Conservation (phyloP, 2,329 filamentous ascomycete genomes). For the Laburnicola sp. region DNA sequence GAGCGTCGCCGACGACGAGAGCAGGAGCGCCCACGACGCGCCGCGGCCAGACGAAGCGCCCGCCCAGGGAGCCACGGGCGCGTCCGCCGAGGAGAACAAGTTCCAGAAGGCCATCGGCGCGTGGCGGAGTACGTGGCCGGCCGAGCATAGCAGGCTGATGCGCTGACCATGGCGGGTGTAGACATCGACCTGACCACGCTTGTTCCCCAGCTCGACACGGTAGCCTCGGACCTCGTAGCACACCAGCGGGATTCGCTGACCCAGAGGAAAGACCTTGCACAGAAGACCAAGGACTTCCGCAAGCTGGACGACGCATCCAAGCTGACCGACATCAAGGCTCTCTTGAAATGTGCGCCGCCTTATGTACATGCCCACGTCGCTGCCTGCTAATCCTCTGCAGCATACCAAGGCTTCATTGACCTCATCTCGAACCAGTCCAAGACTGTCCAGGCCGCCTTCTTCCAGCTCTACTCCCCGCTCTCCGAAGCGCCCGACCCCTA, state of each 20-base stretch:
- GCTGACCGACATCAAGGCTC: slow-evolving; percentile 80
- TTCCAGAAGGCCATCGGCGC: slow-evolving; percentile 95
- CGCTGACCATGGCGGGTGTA: slow-evolving; percentile 46
- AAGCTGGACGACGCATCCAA: slow-evolving; percentile 90
- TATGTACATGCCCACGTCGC: not conserved
- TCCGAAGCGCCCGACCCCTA: slow-evolving; percentile 97
- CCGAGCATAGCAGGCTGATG: not conserved
- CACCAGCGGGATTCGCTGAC: slow-evolving; percentile 95
- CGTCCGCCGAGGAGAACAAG: slow-evolving; percentile 69
- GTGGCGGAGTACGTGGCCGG: slow-evolving; percentile 75
- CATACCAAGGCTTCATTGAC: slow-evolving; percentile 97
- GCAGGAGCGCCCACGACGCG: slow-evolving; percentile 28
- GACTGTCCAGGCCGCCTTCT: slow-evolving; percentile 86
- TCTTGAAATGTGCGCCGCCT: slow-evolving; percentile 73
- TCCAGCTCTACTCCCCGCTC: slow-evolving; percentile 88
- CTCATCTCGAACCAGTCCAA: slow-evolving; percentile 95
- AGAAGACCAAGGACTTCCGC: slow-evolving; percentile 97
- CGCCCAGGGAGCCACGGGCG: slow-evolving; percentile 10
- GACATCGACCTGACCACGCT: slow-evolving; percentile 85
- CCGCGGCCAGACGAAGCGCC: slow-evolving; percentile 16
- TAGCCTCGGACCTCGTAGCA: slow-evolving; percentile 90
- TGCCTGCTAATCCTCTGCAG: slow-evolving; percentile 52
- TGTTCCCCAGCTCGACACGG: slow-evolving; percentile 83
- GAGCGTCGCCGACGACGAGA: slow-evolving; percentile 38
- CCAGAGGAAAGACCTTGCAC: slow-evolving; percentile 94